Evolutionary conservation across 2,329 filamentous ascomycete species (phyloP).

Genomic region (Colletotrichum sp.): DNA sequence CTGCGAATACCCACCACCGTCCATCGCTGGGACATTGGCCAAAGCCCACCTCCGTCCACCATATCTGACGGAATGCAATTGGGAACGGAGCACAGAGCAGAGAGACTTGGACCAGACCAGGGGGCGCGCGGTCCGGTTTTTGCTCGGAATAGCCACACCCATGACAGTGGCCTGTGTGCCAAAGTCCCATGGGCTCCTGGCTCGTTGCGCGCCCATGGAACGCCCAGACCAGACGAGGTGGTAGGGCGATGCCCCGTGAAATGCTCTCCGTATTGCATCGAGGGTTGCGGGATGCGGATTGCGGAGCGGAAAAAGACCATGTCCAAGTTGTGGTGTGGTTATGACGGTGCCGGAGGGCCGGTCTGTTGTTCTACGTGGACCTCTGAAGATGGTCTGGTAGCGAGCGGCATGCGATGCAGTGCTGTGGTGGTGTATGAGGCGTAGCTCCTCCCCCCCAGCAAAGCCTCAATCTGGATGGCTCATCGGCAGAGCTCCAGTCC

Average conservation of each 20-base stretch:
- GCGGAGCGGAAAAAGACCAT: background rate
- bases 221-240: background rate
- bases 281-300: background rate
- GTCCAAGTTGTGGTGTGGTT: background rate
- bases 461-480: background rate
- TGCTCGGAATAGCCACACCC: constrained; percentile 11
- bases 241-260: background rate
- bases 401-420: background rate
- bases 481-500: background rate
- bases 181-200: background rate
- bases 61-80: background rate
- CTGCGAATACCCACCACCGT: background rate
- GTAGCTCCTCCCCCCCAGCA: background rate
- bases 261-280: background rate
- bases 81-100: background rate
- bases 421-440: background rate
- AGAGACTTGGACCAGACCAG: background rate
- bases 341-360: background rate
- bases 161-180: background rate
- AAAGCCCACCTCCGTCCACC: background rate
- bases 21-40: background rate
- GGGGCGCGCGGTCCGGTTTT: background rate
- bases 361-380: background rate
- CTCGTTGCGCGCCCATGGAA: background rate
- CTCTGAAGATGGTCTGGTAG: background rate